Conservation (phyloP, 768 basidiomycete species). For the Neoboletus subvelutipes region DNA sequence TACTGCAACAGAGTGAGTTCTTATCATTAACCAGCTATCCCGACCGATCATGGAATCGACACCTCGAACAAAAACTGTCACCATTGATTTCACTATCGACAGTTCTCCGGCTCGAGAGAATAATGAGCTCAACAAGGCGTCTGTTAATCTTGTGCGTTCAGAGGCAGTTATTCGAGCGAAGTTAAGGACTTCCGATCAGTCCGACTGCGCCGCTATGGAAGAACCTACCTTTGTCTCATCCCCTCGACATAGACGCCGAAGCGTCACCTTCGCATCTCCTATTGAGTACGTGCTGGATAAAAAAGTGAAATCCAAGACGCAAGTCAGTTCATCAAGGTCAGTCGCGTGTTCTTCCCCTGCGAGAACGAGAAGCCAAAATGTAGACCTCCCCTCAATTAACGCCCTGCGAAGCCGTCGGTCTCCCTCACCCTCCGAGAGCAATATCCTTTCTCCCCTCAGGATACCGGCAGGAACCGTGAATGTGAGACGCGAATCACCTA, state of each 20-base stretch:
- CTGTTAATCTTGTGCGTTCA: not conserved
- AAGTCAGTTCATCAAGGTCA: conserved; percentile 7
- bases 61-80: conserved; percentile 28
- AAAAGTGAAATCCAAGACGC: not conserved
- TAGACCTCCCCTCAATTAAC: not conserved
- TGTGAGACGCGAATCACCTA: not conserved
- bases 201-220: not conserved
- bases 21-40: conserved; percentile 14
- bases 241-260: conserved; percentile 17
- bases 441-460: conserved; percentile 19
- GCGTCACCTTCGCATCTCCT: conserved; percentile 33
- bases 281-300: conserved; percentile 14
- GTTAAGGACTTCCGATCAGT: not conserved
- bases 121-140: not conserved
- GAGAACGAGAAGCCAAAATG: not conserved
- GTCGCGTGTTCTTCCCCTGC: not conserved
- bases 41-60: conserved; percentile 9
- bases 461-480: not conserved
- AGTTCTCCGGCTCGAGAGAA: conserved; percentile 20
- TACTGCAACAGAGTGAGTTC: not conserved
- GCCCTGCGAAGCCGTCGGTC: not conserved
- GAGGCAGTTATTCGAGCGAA: not conserved
- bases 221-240: not conserved
- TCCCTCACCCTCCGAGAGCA: conserved; percentile 3
- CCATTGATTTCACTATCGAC: conserved; percentile 47